Conservation (phyloP, 2,329 filamentous ascomycete genomes). For the Juglanconis sp. region DNA sequence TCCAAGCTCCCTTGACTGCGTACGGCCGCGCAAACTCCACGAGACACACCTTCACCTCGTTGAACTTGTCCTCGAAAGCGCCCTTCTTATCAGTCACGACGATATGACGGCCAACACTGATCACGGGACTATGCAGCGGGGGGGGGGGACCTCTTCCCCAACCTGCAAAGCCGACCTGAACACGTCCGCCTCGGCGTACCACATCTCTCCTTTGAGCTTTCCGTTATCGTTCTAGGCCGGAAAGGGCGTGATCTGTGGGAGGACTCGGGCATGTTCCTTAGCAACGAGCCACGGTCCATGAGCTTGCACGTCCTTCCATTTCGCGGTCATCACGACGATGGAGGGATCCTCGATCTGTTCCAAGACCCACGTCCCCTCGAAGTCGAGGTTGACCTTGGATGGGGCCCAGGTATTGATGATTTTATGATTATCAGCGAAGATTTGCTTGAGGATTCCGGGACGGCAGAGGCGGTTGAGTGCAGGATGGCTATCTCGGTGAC, state of each 20-base stretch:
- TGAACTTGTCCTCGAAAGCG: constrained; percentile 34
- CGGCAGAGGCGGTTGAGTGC: constrained; percentile 27
- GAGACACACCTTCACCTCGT: constrained; percentile 24
- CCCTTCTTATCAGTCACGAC: constrained; percentile 30
- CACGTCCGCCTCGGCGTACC: neutral
- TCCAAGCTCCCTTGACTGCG: constrained; percentile 38
- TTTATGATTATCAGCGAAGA: constrained; percentile 22
- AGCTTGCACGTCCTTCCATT: constrained; percentile 40
- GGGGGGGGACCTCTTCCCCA: constrained; percentile 18
- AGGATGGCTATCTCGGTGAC: constrained; percentile 40
- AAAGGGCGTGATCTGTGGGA: neutral
- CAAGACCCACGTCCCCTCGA: constrained; percentile 31
- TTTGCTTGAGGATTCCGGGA: constrained; percentile 31
- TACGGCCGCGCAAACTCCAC: constrained; percentile 27
- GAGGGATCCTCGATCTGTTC: constrained; percentile 35
- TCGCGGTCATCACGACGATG: constrained; percentile 40
- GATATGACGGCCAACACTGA: constrained; percentile 35
- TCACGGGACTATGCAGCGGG: constrained; percentile 29
- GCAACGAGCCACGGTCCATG: constrained; percentile 24
- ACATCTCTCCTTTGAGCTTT: neutral
- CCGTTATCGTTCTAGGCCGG: neutral
- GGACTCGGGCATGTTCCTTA: neutral
- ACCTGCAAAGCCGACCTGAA: neutral
- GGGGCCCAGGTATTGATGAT: neutral
- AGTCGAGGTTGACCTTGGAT: constrained; percentile 33